phyloP scores from a whole-genome alignment of 202 grass and related monocot species.

The Dendrocalamus latiflorus region DNA sequence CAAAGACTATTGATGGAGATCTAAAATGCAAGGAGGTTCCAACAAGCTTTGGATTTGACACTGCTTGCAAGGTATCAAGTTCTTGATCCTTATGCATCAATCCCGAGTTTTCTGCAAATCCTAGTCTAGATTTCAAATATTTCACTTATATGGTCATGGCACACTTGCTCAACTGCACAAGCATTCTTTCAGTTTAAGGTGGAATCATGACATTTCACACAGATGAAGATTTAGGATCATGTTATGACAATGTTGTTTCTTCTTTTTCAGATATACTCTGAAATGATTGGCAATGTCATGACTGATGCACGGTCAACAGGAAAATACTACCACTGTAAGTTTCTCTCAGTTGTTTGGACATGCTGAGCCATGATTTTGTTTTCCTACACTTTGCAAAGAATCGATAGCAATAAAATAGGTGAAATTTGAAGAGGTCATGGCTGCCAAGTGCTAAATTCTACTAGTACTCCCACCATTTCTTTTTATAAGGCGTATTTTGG shows the following conservation, averaged over 20 bases:
- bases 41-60: conserved; percentile 98
- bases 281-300: conserved; percentile 99
- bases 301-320: conserved; percentile 92
- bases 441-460: not conserved
- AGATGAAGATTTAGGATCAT: not conserved
- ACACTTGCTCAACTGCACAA: not conserved
- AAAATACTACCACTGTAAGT: conserved; percentile 99
- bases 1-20: conserved; percentile 98
- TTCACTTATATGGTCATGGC: not conserved
- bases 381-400: not conserved
- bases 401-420: not conserved
- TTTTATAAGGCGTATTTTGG: not conserved
- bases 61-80: conserved; percentile 82
- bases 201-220: not conserved
- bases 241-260: not conserved
- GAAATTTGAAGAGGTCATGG: not conserved
- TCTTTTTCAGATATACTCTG: conserved; percentile 80
- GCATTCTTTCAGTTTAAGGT: not conserved
- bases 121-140: not conserved
- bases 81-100: not conserved
- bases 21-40: conserved; percentile 96
- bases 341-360: not conserved
- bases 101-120: not conserved
- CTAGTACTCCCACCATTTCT: not conserved
- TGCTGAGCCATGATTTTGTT: not conserved